These are phyloP conservation scores for Gyromitra esculenta DNA, from an alignment of 2,329 filamentous ascomycete genomes.

Conservation along the genomic window DNA sequence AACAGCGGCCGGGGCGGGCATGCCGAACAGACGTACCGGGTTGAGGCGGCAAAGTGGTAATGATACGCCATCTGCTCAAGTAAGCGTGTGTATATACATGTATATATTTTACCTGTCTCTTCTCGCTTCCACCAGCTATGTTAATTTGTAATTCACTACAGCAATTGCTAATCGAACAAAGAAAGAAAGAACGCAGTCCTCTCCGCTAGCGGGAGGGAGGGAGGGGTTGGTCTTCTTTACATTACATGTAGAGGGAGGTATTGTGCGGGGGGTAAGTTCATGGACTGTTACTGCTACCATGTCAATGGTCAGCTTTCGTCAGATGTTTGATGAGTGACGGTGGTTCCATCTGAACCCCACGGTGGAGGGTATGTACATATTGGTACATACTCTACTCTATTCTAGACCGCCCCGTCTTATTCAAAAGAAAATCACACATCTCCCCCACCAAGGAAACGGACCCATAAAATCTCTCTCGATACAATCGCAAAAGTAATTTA, in stretches of 20 bases:
- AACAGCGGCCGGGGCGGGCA: constrained; percentile 37
- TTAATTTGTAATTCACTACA: constrained; percentile 11
- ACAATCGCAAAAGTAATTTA: too few relatives aligned
- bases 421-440: background rate
- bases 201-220: constrained; percentile 1
- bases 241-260: too few relatives aligned
- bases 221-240: background rate
- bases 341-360: background rate
- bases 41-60: constrained; percentile 14
- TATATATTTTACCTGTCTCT: background rate
- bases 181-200: background rate
- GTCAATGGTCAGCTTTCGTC: constrained; percentile 11
- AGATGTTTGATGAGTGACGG: constrained; percentile 17
- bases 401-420: background rate
- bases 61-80: constrained; percentile 6
- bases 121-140: background rate
- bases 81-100: background rate
- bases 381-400: background rate
- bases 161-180: background rate
- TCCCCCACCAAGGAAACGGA: background rate
- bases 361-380: too few relatives aligned
- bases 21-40: constrained; percentile 5
- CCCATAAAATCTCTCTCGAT: background rate
- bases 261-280: constrained; percentile 2
- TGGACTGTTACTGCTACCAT: constrained; percentile 14